phyloP scores from a whole-genome alignment of 108 stramenopile species.

The Fistulifera solaris region DNA sequence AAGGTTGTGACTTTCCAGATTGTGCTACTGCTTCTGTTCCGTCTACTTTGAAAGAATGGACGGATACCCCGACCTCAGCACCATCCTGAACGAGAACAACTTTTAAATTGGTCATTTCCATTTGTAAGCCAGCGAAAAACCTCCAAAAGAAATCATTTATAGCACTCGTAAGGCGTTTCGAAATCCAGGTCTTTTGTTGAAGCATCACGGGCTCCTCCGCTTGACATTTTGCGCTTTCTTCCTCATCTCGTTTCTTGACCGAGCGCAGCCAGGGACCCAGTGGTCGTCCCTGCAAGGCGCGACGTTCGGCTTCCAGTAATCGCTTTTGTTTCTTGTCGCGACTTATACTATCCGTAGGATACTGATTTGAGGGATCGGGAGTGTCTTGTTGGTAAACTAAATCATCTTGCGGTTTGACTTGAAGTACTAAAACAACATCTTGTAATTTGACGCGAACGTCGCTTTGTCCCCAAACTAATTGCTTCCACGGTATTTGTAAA shows the following conservation, averaged over 20 bases:
- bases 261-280: conserved; percentile 19
- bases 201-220: not conserved
- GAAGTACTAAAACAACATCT: conserved; percentile 30
- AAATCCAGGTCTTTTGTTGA: conserved; percentile 8
- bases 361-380: not conserved
- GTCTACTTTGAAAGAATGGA: not conserved
- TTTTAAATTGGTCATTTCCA: conserved; percentile 26
- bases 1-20: not conserved
- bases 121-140: conserved; percentile 35
- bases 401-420: conserved; percentile 27
- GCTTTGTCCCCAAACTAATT: conserved; percentile 42
- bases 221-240: not conserved
- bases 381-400: not conserved
- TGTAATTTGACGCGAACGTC: conserved; percentile 28
- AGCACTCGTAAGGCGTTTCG: conserved; percentile 19
- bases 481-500: conserved; percentile 44
- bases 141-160: conserved; percentile 40
- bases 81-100: conserved; percentile 39
- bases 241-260: conserved; percentile 5
- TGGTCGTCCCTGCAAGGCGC: conserved; percentile 26
- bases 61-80: conserved; percentile 28
- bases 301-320: conserved; percentile 35
- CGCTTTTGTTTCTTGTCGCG: conserved; percentile 35
- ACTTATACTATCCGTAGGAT: not conserved
- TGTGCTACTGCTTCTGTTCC: too few relatives aligned